Conservation (phyloP, 2,329 filamentous ascomycete genomes). For the Monilinia aucupariae region DNA sequence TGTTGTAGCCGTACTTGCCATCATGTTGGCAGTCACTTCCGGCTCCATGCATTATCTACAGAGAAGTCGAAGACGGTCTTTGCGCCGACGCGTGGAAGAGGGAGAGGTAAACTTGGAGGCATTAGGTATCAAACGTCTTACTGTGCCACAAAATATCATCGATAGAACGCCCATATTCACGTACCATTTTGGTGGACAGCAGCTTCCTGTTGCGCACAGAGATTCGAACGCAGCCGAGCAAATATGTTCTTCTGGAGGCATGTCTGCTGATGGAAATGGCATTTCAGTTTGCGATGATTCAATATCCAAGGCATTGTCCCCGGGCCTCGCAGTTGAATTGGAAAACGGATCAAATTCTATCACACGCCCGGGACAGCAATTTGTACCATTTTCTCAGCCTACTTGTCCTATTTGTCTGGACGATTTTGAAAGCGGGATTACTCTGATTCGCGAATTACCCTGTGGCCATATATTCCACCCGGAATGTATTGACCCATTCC, state of each 20-base stretch:
- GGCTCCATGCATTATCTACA: slow-evolving; percentile 73
- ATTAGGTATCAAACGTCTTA: slow-evolving; percentile 76
- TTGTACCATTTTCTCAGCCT: slow-evolving; percentile 61
- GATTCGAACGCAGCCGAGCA: not conserved
- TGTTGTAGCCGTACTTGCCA: slow-evolving; percentile 65
- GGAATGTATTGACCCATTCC: slow-evolving; percentile 82
- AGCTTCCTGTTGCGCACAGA: slow-evolving; percentile 36
- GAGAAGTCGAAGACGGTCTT: slow-evolving; percentile 58
- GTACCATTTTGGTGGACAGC: slow-evolving; percentile 54
- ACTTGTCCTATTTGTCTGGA: slow-evolving; percentile 88
- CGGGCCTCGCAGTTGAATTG: not conserved
- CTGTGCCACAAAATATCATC: slow-evolving; percentile 66
- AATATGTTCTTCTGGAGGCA: not conserved
- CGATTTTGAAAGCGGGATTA: slow-evolving; percentile 63
- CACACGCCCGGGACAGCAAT: slow-evolving; percentile 19
- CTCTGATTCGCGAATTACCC: slow-evolving; percentile 75
- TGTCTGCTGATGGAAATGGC: not conserved
- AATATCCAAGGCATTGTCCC: not conserved
- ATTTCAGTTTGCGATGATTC: not conserved
- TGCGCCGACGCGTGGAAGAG: slow-evolving; percentile 64
- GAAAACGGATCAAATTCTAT: not conserved
- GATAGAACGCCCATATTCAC: slow-evolving; percentile 72
- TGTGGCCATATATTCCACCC: slow-evolving; percentile 93
- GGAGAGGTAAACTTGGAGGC: slow-evolving; percentile 84
- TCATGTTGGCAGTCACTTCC: slow-evolving; percentile 62